Percentiles rank a stretch among this genome's conserved stretches.
Evolutionary conservation across 1,284 basidiomycete species (phyloP).

Genomic region (Golubevia pallescens): DNA sequence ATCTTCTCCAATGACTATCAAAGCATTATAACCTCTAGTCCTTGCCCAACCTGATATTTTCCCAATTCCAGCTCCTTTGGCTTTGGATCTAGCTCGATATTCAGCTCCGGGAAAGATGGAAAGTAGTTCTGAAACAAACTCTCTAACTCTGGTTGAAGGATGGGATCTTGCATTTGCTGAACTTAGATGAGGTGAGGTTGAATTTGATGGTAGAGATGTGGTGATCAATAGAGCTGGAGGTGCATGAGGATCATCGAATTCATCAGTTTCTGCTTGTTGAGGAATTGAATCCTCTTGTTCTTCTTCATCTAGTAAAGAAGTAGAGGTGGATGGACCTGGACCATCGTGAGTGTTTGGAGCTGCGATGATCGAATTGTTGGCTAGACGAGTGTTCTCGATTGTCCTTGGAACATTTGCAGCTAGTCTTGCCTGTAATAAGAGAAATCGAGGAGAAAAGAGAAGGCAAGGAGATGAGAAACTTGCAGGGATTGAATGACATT

Average conservation of each 20-base stretch:
- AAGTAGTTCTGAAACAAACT: constrained; percentile 79
- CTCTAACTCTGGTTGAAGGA: constrained; percentile 65
- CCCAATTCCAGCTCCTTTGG: constrained; percentile 90
- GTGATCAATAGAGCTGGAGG: constrained; percentile 55
- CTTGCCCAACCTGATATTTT: constrained; percentile 93
- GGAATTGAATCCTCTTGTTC: constrained; percentile 21
- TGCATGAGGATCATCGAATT: constrained; percentile 67
- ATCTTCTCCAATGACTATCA: constrained; percentile 93
- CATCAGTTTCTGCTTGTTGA: constrained; percentile 66
- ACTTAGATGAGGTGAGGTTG: constrained; percentile 40
- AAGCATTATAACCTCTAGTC: constrained; percentile 81
- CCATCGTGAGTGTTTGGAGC: constrained; percentile 59
- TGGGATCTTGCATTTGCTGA: constrained; percentile 71
- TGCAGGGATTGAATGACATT: not conserved
- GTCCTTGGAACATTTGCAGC: constrained; percentile 86
- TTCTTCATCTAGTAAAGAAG: constrained; percentile 48
- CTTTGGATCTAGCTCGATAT: constrained; percentile 86
- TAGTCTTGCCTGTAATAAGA: constrained; percentile 74
- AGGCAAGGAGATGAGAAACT: no score
- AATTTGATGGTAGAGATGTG: constrained; percentile 54
- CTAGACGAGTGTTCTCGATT: constrained; percentile 89
- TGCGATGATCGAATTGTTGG: constrained; percentile 76
- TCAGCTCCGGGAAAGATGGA: constrained; percentile 93
- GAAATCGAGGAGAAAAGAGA: not conserved
- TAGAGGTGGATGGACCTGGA: constrained; percentile 66